phyloP scores from a whole-genome alignment of 257 asterid species.

The Paraleonurus japonicus region DNA sequence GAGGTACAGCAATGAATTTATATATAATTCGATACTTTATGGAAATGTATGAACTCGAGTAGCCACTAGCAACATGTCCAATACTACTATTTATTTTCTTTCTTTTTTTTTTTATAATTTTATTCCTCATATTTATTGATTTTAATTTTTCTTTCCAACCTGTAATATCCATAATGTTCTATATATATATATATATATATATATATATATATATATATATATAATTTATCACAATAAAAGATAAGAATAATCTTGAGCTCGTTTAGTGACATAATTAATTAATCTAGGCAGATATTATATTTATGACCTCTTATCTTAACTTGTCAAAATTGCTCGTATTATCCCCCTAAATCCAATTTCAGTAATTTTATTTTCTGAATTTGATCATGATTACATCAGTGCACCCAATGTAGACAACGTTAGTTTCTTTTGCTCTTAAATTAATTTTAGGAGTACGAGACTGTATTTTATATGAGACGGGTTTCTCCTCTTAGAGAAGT shows the following conservation, averaged over 20 bases:
- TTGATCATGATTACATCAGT: too few relatives aligned
- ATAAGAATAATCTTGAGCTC: background rate
- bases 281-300: background rate
- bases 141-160: background rate
- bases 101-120: background rate
- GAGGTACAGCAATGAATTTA: slow-evolving; percentile 24
- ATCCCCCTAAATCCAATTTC: too few relatives aligned
- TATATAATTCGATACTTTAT: background rate
- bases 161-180: background rate
- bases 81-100: too few relatives aligned
- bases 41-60: slow-evolving; percentile 20
- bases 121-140: background rate
- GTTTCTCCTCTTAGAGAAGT: too few relatives aligned
- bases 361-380: too few relatives aligned
- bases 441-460: too few relatives aligned
- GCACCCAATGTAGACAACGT: too few relatives aligned
- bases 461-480: too few relatives aligned
- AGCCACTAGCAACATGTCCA: background rate
- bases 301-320: background rate
- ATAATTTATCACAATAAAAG: too few relatives aligned
- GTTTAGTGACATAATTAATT: background rate
- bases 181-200: too few relatives aligned
- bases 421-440: too few relatives aligned
- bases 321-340: background rate
- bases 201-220: too few relatives aligned